Base-by-base conservation (phyloP, 2,329 filamentous ascomycete species). In the Penicillium sp. region DNA sequence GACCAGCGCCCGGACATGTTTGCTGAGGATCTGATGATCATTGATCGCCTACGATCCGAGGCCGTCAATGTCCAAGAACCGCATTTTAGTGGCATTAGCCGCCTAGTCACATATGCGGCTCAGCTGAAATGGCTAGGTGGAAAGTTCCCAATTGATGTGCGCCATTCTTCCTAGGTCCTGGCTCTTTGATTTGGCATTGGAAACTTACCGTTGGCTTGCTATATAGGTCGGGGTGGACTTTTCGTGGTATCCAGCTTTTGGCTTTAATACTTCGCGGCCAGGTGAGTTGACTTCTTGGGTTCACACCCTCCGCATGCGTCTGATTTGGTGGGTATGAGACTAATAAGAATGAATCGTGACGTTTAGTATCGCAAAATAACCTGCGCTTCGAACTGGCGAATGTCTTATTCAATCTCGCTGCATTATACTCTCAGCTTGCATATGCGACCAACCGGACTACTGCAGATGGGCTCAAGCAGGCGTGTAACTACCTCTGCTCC, bases 1-100 rank as follows among this genome's bases (percentile, higher is more conserved):
- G 93, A 97, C 75, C 94, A 99, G 73, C 93, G 96, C 72, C 93
- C 94, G 34, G 92, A 97, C 74, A 96, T 96, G 88, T 99, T 99
- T 76, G 85, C 86, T 61, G 84, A 90, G 61, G 94, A 99, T 77
- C 85, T 96, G 56, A 86, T 92, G 69, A 84, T 89, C 62, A 92
- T 99, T 68, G 92, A 97, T 71, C 81, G 85, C 47, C 79, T 97
- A 56, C 87, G 94, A 5, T 84, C 84, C 60, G 90, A 95, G 72
- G 94, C 94, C n/a, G 82, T 96, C 53, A 90, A 92, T 72, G 89
- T 94, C 2, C 85, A 89, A 57, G 94, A 99, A 71, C 86, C 94
- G 3, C 94, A 99, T 70, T 79, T 84, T 5, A 96, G 89, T 71
- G 93, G 93, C 22, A 83, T 96, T 64, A 88, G 85, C 69, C 94